Evolutionary conservation across 495 filamentous ascomycete species (phyloP).

Genomic region (Aspergillus heteromorphus): DNA sequence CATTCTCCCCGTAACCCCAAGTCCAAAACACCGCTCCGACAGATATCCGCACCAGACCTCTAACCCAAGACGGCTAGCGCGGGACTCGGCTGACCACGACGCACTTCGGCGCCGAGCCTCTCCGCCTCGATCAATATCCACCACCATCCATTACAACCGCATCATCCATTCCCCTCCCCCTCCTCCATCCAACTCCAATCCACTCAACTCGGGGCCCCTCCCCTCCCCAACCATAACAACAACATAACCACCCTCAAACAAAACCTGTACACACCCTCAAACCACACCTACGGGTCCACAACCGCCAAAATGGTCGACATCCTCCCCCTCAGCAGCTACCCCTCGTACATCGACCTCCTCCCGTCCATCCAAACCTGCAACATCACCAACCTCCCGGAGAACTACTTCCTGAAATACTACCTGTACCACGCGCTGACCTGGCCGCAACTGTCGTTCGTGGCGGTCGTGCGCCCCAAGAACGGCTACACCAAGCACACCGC

Average conservation of each 20-base stretch:
- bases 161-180: background rate
- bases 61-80: background rate
- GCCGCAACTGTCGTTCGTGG: constrained; percentile 95
- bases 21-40: too few species aligned
- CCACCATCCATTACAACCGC: background rate
- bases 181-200: background rate
- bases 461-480: constrained; percentile 79
- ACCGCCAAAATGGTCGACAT: constrained; percentile 46
- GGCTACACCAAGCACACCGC: constrained; percentile 28
- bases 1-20: too few species aligned
- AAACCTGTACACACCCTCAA: too few species aligned
- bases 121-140: background rate
- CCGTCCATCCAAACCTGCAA: constrained; percentile 96
- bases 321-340: constrained; percentile 43
- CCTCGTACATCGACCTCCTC: constrained; percentile 57
- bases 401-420: constrained; percentile 99
- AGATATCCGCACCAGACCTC: too few species aligned
- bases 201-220: background rate
- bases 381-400: constrained; percentile 97
- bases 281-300: background rate
- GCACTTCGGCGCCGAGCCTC: background rate
- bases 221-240: background rate
- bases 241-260: background rate
- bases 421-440: constrained; percentile 97
- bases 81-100: background rate